These are phyloP conservation scores for Saxispiralis lemnorum DNA, from an alignment of 495 filamentous ascomycete species.

Conservation along the genomic window DNA sequence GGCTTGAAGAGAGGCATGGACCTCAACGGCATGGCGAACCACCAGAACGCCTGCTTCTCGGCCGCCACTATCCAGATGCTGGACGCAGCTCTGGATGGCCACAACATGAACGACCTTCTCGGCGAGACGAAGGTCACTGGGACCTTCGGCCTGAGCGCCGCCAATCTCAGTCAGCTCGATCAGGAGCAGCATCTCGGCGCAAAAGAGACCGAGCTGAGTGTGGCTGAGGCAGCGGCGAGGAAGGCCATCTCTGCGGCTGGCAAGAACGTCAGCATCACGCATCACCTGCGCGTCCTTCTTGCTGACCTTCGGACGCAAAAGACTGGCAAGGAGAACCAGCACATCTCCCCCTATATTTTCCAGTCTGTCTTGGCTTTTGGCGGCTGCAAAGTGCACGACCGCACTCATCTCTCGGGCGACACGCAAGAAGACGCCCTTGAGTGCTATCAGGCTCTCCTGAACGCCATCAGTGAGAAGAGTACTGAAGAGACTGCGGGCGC, in stretches of 20 bases:
- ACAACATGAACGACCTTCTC: not conserved
- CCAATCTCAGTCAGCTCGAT: not conserved
- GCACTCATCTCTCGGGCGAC: not conserved
- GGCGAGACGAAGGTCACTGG: not conserved
- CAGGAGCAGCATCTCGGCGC: not conserved
- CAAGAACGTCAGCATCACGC: not conserved
- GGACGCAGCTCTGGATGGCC: not conserved
- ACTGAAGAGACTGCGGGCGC: not conserved
- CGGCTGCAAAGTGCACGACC: not conserved
- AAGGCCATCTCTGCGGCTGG: not conserved
- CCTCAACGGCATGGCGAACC: not conserved
- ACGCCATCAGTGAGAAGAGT: not conserved
- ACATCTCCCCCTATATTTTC: constrained; percentile 3
- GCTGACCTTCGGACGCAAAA: not conserved
- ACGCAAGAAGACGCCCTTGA: constrained; percentile 7
- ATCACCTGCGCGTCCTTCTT: not conserved
- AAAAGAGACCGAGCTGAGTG: not conserved
- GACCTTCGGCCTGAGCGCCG: not conserved
- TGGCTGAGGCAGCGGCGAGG: not conserved
- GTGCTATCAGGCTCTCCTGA: constrained; percentile 1
- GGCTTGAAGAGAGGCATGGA: not conserved
- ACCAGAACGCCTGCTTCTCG: constrained; percentile 5
- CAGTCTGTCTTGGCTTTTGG: constrained; percentile 6
- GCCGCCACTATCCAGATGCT: constrained; percentile 5
- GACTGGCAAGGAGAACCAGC: not conserved